Base-by-base conservation (phyloP, 2,329 filamentous ascomycete genomes). In the Elsinoe australis region DNA sequence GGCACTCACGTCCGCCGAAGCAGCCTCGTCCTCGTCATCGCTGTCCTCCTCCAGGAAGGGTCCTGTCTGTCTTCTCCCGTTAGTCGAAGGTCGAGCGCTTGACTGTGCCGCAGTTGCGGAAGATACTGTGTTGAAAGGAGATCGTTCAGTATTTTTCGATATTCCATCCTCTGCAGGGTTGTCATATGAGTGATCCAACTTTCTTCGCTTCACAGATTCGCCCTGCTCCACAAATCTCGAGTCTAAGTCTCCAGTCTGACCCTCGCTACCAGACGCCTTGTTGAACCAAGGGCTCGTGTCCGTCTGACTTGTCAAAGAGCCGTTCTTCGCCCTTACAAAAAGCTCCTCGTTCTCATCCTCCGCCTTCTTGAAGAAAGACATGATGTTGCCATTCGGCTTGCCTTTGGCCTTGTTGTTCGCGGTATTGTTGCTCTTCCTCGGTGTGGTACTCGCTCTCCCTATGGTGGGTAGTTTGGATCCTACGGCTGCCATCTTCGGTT, bases 31-130 rank as follows among this genome's bases (percentile, higher is more conserved):
- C 5, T 63, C 61, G 4, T 74, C 68, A 46, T 82, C 78, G 32
- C 72, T 78, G 47, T 81, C 78, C 1, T 87, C 83, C 50, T 84
- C 76, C 32, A 88, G 60, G 56, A 89, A 89, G 0, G 83, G 83
- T 0, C 78, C 80, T 49, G 64, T 71, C 51, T 62, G 58, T 21
- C 49, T 48, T 19, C 29, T n/a, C n/a, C n/a, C n/a, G n/a, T n/a
- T n/a, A n/a, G 8, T 21, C 14, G 3, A 24, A 41, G 12, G 36
- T 12, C 8, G 36, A 18, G 3, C 17, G 36, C 21, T 21, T 41
- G n/a, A 6, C n/a, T n/a, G n/a, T n/a, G n/a, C 21, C 1, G 21
- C 19, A 9, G 14, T 17, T 12, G 26, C 36, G 9, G 35, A 8
- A 7, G n/a, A 18, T 4, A 26, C 26, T n/a, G 19, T 36, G 17